Percentiles rank a stretch among this genome's conserved stretches.
Evolutionary conservation across 2,329 filamentous ascomycete species (phyloP).

Genomic region (Claviceps paspali): DNA sequence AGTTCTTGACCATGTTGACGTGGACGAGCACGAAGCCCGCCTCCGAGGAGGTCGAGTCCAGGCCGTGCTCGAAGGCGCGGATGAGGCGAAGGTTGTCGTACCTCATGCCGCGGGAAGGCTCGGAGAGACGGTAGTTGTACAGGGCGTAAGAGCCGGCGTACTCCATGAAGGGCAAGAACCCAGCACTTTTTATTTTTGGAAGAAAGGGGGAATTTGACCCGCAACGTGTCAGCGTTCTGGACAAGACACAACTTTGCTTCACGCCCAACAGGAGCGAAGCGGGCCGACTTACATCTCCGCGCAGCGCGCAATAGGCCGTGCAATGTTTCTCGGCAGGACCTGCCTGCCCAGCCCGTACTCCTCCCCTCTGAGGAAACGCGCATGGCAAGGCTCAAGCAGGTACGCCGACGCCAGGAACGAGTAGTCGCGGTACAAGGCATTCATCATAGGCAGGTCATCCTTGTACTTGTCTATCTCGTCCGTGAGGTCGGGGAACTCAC

Average conservation of each 20-base stretch:
- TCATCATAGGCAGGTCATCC: slow-evolving; percentile 62
- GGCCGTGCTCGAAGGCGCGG: slow-evolving; percentile 78
- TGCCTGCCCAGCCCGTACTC: slow-evolving; percentile 66
- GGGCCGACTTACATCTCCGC: slow-evolving; percentile 59
- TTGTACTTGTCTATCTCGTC: slow-evolving; percentile 55
- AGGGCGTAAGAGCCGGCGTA: slow-evolving; percentile 56
- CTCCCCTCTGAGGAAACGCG: slow-evolving; percentile 53
- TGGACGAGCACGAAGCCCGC: slow-evolving; percentile 94
- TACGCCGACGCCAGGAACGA: slow-evolving; percentile 83
- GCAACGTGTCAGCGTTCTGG: background rate
- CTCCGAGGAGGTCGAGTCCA: slow-evolving; percentile 76
- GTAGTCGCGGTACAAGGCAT: slow-evolving; percentile 82
- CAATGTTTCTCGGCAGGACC: slow-evolving; percentile 55
- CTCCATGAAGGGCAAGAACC: slow-evolving; percentile 88
- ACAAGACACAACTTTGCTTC: no score
- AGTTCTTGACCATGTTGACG: slow-evolving; percentile 87
- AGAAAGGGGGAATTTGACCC: no score
- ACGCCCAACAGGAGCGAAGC: no score
- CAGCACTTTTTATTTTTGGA: slow-evolving; percentile 29
- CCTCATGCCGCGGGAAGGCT: slow-evolving; percentile 39
- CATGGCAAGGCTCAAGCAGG: slow-evolving; percentile 80
- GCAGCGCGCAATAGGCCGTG: slow-evolving; percentile 69
- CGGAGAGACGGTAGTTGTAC: slow-evolving; percentile 49
- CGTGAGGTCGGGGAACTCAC: slow-evolving; percentile 65
- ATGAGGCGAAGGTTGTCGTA: slow-evolving; percentile 66